These are phyloP conservation scores for Beta vulgaris DNA, from an alignment of 148 eudicot genomes.

Conservation along the genomic window DNA sequence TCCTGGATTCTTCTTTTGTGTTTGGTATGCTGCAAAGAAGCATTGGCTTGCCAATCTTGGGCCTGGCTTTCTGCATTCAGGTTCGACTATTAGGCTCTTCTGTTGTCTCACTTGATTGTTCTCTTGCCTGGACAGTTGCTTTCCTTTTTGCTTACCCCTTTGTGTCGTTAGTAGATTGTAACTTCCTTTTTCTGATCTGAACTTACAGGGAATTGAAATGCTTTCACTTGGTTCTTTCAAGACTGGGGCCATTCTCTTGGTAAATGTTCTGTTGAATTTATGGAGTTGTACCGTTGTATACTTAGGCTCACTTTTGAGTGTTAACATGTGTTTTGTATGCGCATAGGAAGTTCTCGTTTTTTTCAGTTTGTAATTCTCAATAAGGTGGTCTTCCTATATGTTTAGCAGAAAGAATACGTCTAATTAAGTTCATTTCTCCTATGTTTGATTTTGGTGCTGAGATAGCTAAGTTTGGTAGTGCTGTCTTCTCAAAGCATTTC, in stretches of 20 bases:
- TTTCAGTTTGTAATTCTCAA: not conserved
- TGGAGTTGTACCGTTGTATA: not conserved
- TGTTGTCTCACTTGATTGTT: not conserved
- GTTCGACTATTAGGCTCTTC: slow-evolving; percentile 32
- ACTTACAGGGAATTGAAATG: slow-evolving; percentile 93
- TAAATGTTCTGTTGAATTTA: slow-evolving; percentile 31
- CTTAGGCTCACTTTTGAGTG: not conserved
- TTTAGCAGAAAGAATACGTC: not conserved
- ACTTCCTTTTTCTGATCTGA: not conserved
- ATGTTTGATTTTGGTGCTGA: not conserved
- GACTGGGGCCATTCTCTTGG: slow-evolving; percentile 96
- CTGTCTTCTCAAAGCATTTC: not conserved
- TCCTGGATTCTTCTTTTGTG: slow-evolving; percentile 90
- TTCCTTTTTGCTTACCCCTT: not conserved
- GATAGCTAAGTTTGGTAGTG: not conserved
- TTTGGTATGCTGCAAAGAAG: slow-evolving; percentile 93
- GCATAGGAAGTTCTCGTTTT: not conserved
- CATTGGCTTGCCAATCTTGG: slow-evolving; percentile 98
- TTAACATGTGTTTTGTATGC: not conserved
- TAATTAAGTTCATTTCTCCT: not conserved
- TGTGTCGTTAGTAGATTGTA: not conserved
- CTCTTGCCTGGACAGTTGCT: not conserved
- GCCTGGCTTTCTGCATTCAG: slow-evolving; percentile 95
- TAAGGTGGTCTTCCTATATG: not conserved
- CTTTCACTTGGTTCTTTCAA: slow-evolving; percentile 97